Evolutionary conservation across 495 filamentous ascomycete species (phyloP).

Genomic region (Tricharina praecox): DNA sequence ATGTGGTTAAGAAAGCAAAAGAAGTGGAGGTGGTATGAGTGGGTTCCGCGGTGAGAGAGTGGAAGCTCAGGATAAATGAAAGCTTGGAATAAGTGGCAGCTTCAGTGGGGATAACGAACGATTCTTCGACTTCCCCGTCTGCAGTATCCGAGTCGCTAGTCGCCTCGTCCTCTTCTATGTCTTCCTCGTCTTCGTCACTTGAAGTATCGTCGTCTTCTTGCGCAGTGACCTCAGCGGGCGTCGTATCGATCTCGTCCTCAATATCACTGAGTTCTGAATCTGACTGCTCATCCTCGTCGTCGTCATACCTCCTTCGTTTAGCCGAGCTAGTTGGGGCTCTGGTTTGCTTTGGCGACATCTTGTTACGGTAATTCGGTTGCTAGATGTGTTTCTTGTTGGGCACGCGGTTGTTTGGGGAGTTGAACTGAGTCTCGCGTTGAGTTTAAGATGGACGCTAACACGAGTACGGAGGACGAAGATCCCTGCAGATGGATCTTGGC

Average conservation of each 20-base stretch:
- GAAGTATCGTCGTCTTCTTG: slow-evolving; percentile 35
- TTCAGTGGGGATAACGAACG: slow-evolving; percentile 11
- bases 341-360: background rate
- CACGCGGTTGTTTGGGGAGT: no score
- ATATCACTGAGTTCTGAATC: slow-evolving; percentile 22
- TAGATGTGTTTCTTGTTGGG: no score
- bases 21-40: background rate
- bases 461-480: no score
- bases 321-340: background rate
- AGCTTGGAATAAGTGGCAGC: no score
- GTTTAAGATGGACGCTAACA: no score
- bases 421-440: no score
- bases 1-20: no score
- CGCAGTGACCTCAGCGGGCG: slow-evolving; percentile 9
- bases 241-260: slow-evolving; percentile 31
- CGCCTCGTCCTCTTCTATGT: slow-evolving; percentile 32
- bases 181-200: slow-evolving; percentile 34
- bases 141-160: slow-evolving; percentile 31
- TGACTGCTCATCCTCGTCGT: slow-evolving; percentile 10
- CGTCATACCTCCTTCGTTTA: slow-evolving; percentile 14
- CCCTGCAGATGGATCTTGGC: no score
- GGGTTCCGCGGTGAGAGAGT: background rate
- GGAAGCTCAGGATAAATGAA: no score
- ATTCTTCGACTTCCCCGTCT: slow-evolving; percentile 20
- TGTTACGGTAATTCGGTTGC: background rate